These are phyloP conservation scores for Linum lewisii DNA, from an alignment of 345 rosid genomes.

Conservation along the genomic window DNA sequence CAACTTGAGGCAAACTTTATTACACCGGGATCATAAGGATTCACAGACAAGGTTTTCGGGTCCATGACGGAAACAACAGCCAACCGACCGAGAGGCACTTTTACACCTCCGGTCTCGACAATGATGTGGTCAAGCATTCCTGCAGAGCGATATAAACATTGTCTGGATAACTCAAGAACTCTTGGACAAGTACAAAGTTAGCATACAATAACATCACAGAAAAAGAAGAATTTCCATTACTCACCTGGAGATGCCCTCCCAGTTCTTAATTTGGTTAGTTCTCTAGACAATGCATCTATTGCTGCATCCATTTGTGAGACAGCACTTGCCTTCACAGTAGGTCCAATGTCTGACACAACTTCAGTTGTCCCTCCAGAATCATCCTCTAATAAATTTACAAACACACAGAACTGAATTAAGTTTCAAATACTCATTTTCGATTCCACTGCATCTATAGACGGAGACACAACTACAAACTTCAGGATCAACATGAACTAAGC, in stretches of 20 bases:
- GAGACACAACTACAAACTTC: background rate
- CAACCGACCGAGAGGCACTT: constrained; percentile 69
- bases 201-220: too few relatives aligned
- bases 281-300: constrained; percentile 59
- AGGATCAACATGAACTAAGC: background rate
- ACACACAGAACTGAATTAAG: constrained; percentile 1
- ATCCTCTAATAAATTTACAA: constrained; percentile 41
- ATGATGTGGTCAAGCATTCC: constrained; percentile 95
- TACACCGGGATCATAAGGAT: constrained; percentile 91
- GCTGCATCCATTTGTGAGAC: constrained; percentile 89
- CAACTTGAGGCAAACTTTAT: constrained; percentile 9
- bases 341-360: constrained; percentile 51
- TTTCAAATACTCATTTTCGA: background rate
- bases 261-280: constrained; percentile 67
- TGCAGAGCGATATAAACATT: constrained; percentile 17
- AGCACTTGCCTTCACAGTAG: constrained; percentile 50
- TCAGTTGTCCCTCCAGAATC: constrained; percentile 52
- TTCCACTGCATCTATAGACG: background rate
- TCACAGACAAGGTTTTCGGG: constrained; percentile 72
- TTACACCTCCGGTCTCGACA: constrained; percentile 65
- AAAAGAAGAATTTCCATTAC: background rate
- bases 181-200: too few relatives aligned
- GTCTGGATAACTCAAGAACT: constrained; percentile 4
- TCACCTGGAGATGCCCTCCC: constrained; percentile 84
- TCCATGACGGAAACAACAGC: constrained; percentile 90